These are phyloP conservation scores for Suillus brevipes DNA, from an alignment of 768 basidiomycete genomes.

Conservation along the genomic window DNA sequence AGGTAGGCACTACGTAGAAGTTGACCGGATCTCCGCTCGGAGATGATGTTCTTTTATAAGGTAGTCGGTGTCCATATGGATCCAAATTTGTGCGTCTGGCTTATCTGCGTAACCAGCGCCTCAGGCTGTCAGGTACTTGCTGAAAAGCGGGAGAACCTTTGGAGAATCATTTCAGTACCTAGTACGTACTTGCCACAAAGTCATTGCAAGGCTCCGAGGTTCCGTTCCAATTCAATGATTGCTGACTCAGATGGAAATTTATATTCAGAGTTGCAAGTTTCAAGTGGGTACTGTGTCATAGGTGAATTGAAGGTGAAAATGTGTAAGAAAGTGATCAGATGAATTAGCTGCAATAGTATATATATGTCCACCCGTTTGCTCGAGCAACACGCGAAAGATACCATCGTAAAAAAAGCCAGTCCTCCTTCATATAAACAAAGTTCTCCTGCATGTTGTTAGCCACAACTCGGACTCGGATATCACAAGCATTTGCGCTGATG, in stretches of 20 bases:
- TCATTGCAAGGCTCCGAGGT: not conserved
- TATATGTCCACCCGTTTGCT: conserved; percentile 1
- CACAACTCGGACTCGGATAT: no score
- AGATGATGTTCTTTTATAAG: not conserved
- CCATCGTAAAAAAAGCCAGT: not conserved
- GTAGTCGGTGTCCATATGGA: not conserved
- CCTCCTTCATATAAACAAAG: conserved; percentile 1
- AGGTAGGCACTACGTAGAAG: not conserved
- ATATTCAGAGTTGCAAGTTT: not conserved
- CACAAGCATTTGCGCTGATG: not conserved
- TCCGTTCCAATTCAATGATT: no score
- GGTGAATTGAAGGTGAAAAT: not conserved
- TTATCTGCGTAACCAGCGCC: not conserved
- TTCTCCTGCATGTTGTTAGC: not conserved
- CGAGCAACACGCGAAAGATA: not conserved
- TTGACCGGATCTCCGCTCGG: not conserved
- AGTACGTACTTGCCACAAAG: not conserved
- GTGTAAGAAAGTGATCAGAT: not conserved
- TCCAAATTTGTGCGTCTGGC: not conserved
- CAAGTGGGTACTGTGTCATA: not conserved
- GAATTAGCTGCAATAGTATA: conserved; percentile 4
- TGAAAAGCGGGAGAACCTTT: not conserved
- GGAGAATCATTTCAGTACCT: not conserved
- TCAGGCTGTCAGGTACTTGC: not conserved
- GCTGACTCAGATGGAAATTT: not conserved